Evolutionary conservation across 352 stramenopile genomes (phyloP).

Genomic region (Globisporangium mamillatum): DNA sequence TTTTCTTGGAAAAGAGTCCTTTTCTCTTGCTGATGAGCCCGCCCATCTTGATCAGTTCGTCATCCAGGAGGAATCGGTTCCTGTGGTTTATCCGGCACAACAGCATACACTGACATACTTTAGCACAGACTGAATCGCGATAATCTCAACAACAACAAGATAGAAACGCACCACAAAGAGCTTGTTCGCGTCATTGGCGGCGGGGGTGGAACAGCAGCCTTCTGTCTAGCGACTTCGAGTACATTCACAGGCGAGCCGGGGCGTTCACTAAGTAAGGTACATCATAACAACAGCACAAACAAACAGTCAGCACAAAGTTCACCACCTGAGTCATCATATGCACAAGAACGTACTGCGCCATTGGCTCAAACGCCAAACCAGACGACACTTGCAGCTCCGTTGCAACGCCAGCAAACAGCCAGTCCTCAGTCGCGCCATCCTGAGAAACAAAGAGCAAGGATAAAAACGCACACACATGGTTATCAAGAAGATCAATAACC

Average conservation of each 20-base stretch:
- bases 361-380: conserved; percentile 63
- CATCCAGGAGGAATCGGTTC: conserved; percentile 84
- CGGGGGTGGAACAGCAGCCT: conserved; percentile 56
- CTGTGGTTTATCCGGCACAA: conserved; percentile 12
- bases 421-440: conserved; percentile 86
- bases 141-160: background rate
- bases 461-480: background rate
- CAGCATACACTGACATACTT: background rate
- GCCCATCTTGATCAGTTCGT: conserved; percentile 85
- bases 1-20: conserved; percentile 87
- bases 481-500: background rate
- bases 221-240: conserved; percentile 77
- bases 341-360: conserved; percentile 45
- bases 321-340: background rate
- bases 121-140: background rate
- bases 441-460: conserved; percentile 19
- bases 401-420: conserved; percentile 83
- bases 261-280: conserved; percentile 25
- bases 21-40: conserved; percentile 88
- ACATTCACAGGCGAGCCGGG: conserved; percentile 47
- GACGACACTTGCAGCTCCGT: conserved; percentile 87
- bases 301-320: background rate
- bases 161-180: conserved; percentile 53
- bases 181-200: conserved; percentile 65
- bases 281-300: background rate